phyloP scores from a whole-genome alignment of 1,139 yeast genomes.

The Debaryomycetaceae sp. region DNA sequence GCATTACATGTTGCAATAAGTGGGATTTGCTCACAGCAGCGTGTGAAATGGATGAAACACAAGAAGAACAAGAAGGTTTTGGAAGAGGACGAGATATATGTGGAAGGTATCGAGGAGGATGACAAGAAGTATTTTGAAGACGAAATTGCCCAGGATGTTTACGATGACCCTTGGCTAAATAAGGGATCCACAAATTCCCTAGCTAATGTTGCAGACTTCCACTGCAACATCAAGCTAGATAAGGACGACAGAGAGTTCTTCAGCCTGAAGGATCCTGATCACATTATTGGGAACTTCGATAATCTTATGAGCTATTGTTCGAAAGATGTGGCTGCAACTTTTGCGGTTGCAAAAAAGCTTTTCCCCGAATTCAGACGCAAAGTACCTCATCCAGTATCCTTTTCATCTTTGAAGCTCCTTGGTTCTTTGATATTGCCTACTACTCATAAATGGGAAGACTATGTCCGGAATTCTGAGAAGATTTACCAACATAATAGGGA shows the following conservation, averaged over 20 bases:
- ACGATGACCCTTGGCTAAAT: constrained; percentile 73
- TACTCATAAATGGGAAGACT: constrained; percentile 67
- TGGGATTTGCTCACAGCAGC: constrained; percentile 91
- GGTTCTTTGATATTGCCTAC: constrained; percentile 83
- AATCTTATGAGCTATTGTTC: constrained; percentile 78
- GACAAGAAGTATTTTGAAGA: constrained; percentile 9
- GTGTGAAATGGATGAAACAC: constrained; percentile 74
- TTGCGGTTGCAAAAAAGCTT: constrained; percentile 61
- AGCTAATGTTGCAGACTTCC: constrained; percentile 76
- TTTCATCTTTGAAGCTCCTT: constrained; percentile 79
- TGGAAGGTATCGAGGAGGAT: constrained; percentile 6
- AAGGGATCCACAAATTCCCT: constrained; percentile 78
- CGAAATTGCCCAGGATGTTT: constrained; percentile 28
- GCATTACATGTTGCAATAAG: constrained; percentile 86
- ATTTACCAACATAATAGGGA: constrained; percentile 58
- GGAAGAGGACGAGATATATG: constrained; percentile 21
- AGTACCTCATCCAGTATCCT: constrained; percentile 93
- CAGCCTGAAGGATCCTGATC: constrained; percentile 50
- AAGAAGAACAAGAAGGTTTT: constrained; percentile 32
- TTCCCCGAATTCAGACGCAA: constrained; percentile 64
- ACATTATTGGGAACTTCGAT: constrained; percentile 57
- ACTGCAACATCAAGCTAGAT: constrained; percentile 68
- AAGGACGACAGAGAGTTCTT: constrained; percentile 69
- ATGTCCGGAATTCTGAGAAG: constrained; percentile 65
- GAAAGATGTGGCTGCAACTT: constrained; percentile 75